Conservation (phyloP, 352 stramenopile species). For the Phytopythium helicoides region DNA sequence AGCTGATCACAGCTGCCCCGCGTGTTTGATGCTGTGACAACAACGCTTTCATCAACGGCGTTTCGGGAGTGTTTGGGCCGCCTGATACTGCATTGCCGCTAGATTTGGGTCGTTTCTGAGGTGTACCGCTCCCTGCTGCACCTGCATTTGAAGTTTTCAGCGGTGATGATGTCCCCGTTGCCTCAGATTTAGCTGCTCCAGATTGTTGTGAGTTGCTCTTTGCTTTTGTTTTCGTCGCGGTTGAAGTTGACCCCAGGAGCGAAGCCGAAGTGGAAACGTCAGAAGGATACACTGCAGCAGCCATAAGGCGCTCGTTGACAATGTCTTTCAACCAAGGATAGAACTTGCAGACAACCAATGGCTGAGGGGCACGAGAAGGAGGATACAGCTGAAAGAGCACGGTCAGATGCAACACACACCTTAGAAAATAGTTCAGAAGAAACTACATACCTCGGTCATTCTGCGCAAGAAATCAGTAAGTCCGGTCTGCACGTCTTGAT, state of each 20-base stretch:
- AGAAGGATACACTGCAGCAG: constrained; percentile 58
- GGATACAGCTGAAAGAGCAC: constrained; percentile 64
- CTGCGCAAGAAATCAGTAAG: constrained; percentile 68
- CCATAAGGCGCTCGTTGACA: constrained; percentile 77
- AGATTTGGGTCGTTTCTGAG: constrained; percentile 41
- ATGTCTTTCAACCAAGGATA: constrained; percentile 88
- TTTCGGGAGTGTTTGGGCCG: constrained; percentile 56
- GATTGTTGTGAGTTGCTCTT: constrained; percentile 18
- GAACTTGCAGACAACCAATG: constrained; percentile 82
- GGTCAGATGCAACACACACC: constrained; percentile 3
- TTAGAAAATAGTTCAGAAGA: background rate
- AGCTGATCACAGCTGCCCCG: constrained; percentile 38
- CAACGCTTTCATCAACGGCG: constrained; percentile 49
- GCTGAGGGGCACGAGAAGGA: constrained; percentile 56
- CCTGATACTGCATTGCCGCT: constrained; percentile 19
- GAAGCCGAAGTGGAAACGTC: constrained; percentile 23
- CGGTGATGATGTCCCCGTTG: constrained; percentile 3
- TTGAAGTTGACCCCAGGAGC: constrained; percentile 7
- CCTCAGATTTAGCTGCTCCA: constrained; percentile 7
- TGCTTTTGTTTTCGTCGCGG: constrained; percentile 31
- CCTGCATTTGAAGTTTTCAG: background rate
- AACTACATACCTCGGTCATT: constrained; percentile 61
- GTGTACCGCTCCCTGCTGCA: constrained; percentile 5
- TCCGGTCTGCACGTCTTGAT: constrained; percentile 69
- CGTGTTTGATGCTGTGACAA: constrained; percentile 42